A percentile compares a stretch with the other conserved stretches of the same genome.
Evolutionary conservation across 202 grass and related monocot species (phyloP).

Genomic region (Elaeis oleifera): DNA sequence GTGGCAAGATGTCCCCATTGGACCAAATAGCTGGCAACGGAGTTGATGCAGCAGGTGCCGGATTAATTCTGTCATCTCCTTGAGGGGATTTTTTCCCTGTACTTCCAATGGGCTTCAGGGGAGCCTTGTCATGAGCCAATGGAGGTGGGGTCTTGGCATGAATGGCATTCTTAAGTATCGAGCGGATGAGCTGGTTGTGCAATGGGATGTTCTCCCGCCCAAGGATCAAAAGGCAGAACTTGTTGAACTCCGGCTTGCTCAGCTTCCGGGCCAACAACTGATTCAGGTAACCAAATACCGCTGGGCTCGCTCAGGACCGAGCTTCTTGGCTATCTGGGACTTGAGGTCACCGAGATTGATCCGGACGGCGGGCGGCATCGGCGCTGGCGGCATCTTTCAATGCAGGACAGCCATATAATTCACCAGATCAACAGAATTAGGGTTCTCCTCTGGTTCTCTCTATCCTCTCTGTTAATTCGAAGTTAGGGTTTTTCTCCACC

Average conservation of each 20-base stretch:
- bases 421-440: constrained; percentile 13
- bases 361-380: constrained; percentile 11
- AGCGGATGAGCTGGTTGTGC: constrained; percentile 72
- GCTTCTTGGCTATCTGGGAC: constrained; percentile 45
- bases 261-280: constrained; percentile 59
- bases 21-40: background rate
- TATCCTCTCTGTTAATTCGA: background rate
- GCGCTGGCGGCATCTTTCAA: constrained; percentile 18
- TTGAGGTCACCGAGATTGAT: constrained; percentile 66
- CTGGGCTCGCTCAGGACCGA: constrained; percentile 45
- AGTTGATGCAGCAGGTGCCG: background rate
- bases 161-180: constrained; percentile 67
- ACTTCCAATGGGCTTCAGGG: background rate
- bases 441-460: background rate
- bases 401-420: constrained; percentile 6
- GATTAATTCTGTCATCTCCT: background rate
- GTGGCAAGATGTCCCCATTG: background rate
- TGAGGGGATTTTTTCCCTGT: background rate
- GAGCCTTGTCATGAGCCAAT: background rate
- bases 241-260: constrained; percentile 73
- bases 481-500: background rate
- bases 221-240: constrained; percentile 50
- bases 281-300: constrained; percentile 63
- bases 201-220: constrained; percentile 61
- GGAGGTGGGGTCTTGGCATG: constrained; percentile 41